Percentiles rank a stretch among this genome's conserved stretches.
phyloP scores from a whole-genome alignment of 441 rosid genomes.

The Hura crepitans region DNA sequence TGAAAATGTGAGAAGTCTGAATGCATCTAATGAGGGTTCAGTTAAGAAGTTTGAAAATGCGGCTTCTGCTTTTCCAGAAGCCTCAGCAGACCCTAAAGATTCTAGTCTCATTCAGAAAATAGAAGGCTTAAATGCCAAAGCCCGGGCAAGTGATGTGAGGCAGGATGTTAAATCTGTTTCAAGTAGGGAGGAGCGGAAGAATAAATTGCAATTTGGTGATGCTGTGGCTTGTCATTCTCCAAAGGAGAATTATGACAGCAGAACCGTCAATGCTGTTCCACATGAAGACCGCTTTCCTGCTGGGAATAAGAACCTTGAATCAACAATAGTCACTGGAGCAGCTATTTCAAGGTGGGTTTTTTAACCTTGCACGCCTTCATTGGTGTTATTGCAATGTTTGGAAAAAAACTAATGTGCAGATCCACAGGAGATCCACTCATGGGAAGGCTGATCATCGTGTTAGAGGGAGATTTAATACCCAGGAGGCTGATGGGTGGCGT shows the following conservation, averaged over 20 bases:
- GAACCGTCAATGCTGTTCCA: slow-evolving; percentile 29
- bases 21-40: slow-evolving; percentile 36
- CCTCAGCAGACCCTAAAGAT: slow-evolving; percentile 39
- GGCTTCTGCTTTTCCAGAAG: slow-evolving; percentile 28
- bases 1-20: slow-evolving; percentile 30
- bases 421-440: slow-evolving; percentile 60
- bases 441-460: slow-evolving; percentile 48
- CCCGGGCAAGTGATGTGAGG: slow-evolving; percentile 45
- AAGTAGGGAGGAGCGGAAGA: slow-evolving; percentile 44
- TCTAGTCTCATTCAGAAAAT: slow-evolving; percentile 77
- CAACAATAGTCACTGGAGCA: slow-evolving; percentile 35
- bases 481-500: slow-evolving; percentile 56
- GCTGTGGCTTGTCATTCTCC: slow-evolving; percentile 31
- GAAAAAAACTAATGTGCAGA: slow-evolving; percentile 32
- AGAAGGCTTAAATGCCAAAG: slow-evolving; percentile 71
- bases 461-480: slow-evolving; percentile 46
- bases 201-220: slow-evolving; percentile 37
- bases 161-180: slow-evolving; percentile 36
- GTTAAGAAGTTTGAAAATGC: slow-evolving; percentile 29
- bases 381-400: slow-evolving; percentile 29
- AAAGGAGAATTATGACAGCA: slow-evolving; percentile 33
- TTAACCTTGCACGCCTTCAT: slow-evolving; percentile 24
- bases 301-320: slow-evolving; percentile 39
- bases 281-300: slow-evolving; percentile 35
- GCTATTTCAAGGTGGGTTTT: slow-evolving; percentile 57